Conservation (phyloP, 225 moss, liverwort and hornwort genomes). For the Pseudoscleropodium purum region DNA sequence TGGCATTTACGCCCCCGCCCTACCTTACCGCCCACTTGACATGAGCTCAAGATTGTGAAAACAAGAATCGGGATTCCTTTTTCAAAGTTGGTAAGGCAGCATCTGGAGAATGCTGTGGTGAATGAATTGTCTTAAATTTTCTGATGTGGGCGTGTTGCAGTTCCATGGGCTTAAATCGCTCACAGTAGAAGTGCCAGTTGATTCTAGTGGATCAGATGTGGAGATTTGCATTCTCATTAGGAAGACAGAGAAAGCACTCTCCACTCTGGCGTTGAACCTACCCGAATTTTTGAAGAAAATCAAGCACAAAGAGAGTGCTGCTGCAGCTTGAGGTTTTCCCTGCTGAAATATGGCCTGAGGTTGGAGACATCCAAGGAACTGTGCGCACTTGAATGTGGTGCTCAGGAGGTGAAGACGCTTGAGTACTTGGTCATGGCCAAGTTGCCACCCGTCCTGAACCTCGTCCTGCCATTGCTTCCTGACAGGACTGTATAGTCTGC, state of each 20-base stretch:
- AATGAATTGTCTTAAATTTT: neutral
- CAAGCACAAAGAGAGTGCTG: constrained; percentile 36
- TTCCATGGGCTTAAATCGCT: constrained; percentile 71
- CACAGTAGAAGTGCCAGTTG: constrained; percentile 34
- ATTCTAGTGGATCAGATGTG: constrained; percentile 11
- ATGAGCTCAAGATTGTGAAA: neutral
- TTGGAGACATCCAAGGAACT: neutral
- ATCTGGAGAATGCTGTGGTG: neutral
- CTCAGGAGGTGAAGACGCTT: neutral
- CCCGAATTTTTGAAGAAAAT: constrained; percentile 65
- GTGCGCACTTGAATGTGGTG: neutral
- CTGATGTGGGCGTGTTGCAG: constrained; percentile 29
- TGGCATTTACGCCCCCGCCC: neutral
- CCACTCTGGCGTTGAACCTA: constrained; percentile 12
- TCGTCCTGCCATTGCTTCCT: neutral
- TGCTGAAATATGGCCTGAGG: neutral
- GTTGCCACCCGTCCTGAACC: neutral
- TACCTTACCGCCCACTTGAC: neutral
- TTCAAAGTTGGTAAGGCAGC: neutral
- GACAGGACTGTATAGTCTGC: constrained; percentile 2
- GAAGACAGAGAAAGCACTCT: constrained; percentile 32
- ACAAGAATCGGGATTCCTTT: neutral
- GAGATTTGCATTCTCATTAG: constrained; percentile 41
- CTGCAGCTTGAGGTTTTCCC: constrained; percentile 30
- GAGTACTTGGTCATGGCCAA: neutral